Conservation (phyloP, 495 filamentous ascomycete species). For the Evernia prunastri region DNA sequence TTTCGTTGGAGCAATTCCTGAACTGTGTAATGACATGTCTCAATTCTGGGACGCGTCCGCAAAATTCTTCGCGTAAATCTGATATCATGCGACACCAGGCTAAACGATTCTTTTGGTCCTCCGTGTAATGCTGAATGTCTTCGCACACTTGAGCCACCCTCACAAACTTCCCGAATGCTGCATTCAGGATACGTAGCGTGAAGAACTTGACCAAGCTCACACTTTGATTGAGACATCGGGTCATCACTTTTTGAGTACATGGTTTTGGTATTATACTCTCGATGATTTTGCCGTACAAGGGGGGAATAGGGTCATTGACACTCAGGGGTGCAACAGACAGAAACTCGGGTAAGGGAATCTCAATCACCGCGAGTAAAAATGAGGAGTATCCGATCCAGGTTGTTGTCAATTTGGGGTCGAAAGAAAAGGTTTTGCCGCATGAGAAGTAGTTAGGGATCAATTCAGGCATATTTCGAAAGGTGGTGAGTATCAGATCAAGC, state of each 20-base stretch:
- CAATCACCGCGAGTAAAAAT: constrained; percentile 72
- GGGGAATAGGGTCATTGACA: constrained; percentile 40
- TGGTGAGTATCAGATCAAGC: constrained; percentile 67
- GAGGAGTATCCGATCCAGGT: constrained; percentile 93
- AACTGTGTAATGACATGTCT: constrained; percentile 69
- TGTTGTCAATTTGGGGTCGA: constrained; percentile 83
- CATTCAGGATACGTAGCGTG: constrained; percentile 65
- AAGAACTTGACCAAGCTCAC: constrained; percentile 73
- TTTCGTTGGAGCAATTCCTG: constrained; percentile 54
- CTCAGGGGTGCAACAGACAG: background rate
- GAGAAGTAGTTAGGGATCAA: constrained; percentile 79
- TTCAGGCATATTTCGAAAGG: constrained; percentile 77
- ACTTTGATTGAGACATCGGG: constrained; percentile 69
- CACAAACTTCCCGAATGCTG: constrained; percentile 72
- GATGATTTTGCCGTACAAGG: constrained; percentile 58
- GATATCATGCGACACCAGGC: constrained; percentile 58
- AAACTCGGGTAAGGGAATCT: constrained; percentile 57
- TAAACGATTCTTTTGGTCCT: background rate
- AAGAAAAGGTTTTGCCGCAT: constrained; percentile 69
- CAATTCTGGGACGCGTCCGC: constrained; percentile 66
- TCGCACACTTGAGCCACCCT: constrained; percentile 48
- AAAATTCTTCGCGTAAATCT: constrained; percentile 66
- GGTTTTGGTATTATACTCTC: constrained; percentile 85
- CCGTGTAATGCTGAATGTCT: background rate
- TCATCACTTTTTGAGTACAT: constrained; percentile 66